Evolutionary conservation across 2,329 filamentous ascomycete genomes (phyloP).

Genomic region (Cryphonectria parasitica): DNA sequence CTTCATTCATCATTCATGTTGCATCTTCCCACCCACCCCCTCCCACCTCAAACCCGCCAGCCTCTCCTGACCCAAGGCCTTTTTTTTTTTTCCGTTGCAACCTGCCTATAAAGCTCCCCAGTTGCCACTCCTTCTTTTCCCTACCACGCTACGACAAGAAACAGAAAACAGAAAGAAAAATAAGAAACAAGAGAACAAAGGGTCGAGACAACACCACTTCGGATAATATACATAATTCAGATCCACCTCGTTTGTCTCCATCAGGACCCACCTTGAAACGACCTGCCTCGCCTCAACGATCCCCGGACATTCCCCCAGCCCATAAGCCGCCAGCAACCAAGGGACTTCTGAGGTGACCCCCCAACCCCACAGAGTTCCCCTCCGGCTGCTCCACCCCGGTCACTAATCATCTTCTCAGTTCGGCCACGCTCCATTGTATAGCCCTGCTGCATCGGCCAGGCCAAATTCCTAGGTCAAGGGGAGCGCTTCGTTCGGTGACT

Average conservation of each 20-base stretch:
- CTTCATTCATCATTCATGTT: not conserved
- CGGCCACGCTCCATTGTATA: no score
- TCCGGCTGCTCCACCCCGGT: not conserved
- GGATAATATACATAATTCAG: not conserved
- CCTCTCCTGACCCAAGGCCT: not conserved
- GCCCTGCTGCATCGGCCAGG: not conserved
- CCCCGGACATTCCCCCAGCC: slow-evolving; percentile 28
- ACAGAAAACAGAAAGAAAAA: not conserved
- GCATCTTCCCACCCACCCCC: not conserved
- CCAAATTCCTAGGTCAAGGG: not conserved
- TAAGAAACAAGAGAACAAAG: not conserved
- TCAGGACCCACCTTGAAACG: not conserved
- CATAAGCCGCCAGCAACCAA: slow-evolving; percentile 17
- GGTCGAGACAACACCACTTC: not conserved
- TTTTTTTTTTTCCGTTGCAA: not conserved
- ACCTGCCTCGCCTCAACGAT: slow-evolving; percentile 3
- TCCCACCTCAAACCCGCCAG: not conserved
- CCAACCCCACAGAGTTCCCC: not conserved
- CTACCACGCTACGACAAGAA: not conserved
- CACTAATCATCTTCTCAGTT: not conserved
- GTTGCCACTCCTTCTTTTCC: not conserved
- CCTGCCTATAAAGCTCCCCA: not conserved
- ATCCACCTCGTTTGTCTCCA: not conserved
- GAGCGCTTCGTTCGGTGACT: not conserved
- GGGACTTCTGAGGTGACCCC: not conserved